phyloP scores from a whole-genome alignment of 345 rosid species.

The Citrus sinensis region DNA sequence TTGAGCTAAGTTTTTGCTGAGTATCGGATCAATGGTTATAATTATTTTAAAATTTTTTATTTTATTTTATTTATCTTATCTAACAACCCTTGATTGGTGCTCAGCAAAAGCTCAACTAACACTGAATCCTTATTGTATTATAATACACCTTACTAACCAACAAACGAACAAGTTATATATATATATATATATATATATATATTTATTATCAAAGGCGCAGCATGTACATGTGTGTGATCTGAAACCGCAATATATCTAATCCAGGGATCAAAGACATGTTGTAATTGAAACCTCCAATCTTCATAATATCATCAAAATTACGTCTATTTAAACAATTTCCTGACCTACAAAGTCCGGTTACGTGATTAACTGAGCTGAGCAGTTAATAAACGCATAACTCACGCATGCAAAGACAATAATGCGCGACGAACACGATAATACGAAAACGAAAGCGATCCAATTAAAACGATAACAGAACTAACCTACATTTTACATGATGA shows the following conservation, averaged over 20 bases:
- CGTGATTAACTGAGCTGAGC: not conserved
- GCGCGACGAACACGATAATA: not conserved
- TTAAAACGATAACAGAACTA: no score
- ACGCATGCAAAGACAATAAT: not conserved
- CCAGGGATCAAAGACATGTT: not conserved
- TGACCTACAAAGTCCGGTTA: not conserved
- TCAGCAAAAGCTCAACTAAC: no score
- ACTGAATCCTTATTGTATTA: not conserved
- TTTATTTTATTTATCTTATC: no score
- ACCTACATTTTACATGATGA: no score
- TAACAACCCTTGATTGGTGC: no score
- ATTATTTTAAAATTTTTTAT: no score
- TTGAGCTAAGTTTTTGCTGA: no score
- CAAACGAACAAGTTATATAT: not conserved
- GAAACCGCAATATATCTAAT: not conserved
- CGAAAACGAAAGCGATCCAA: no score
- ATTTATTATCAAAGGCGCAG: no score
- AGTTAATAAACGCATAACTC: not conserved
- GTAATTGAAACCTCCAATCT: not conserved
- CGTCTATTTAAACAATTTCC: not conserved
- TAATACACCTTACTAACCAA: not conserved
- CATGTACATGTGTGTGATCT: not conserved
- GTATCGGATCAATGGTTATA: no score
- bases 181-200: no score
- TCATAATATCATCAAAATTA: not conserved